These are phyloP conservation scores for Xanthoconium stramineum DNA, from an alignment of 768 basidiomycete genomes.

Conservation along the genomic window DNA sequence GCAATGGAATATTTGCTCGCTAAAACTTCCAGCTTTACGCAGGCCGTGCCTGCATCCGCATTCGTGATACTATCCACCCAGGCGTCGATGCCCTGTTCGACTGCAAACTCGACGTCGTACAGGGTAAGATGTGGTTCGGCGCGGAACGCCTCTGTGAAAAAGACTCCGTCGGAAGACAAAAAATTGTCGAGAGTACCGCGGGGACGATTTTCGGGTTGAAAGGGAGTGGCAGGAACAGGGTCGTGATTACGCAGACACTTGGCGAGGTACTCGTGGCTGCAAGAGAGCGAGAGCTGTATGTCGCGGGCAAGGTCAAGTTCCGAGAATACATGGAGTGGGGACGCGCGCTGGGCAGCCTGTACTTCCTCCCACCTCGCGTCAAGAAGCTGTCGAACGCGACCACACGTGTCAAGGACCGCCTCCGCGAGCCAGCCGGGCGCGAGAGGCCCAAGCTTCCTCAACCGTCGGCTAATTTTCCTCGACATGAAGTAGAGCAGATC, in stretches of 20 bases:
- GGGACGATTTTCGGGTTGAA: neutral
- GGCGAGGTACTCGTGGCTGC: conserved; percentile 28
- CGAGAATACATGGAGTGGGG: conserved; percentile 30
- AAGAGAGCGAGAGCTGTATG: conserved; percentile 31
- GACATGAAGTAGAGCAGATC: conserved; percentile 31
- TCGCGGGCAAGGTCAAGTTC: conserved; percentile 31
- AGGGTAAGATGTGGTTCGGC: conserved; percentile 21
- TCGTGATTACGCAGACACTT: neutral
- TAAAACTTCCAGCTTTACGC: conserved; percentile 26
- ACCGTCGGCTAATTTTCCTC: conserved; percentile 25
- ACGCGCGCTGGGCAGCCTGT: conserved; percentile 25
- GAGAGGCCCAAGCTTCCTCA: conserved; percentile 23
- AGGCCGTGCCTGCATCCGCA: conserved; percentile 16
- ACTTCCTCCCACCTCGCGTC: conserved; percentile 35
- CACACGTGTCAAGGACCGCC: conserved; percentile 35
- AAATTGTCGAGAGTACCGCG: conserved; percentile 20
- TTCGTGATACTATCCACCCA: conserved; percentile 31
- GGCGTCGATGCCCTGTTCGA: conserved; percentile 29
- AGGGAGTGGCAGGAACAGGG: neutral
- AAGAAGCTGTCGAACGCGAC: conserved; percentile 21
- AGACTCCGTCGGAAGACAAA: conserved; percentile 7
- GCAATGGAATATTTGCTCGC: conserved; percentile 24
- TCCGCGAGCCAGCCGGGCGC: conserved; percentile 35
- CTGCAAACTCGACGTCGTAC: conserved; percentile 37
- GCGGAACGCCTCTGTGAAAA: conserved; percentile 12